Base-by-base conservation (phyloP, 257 asterid species). In the Parsonsia alboflavescens region DNA sequence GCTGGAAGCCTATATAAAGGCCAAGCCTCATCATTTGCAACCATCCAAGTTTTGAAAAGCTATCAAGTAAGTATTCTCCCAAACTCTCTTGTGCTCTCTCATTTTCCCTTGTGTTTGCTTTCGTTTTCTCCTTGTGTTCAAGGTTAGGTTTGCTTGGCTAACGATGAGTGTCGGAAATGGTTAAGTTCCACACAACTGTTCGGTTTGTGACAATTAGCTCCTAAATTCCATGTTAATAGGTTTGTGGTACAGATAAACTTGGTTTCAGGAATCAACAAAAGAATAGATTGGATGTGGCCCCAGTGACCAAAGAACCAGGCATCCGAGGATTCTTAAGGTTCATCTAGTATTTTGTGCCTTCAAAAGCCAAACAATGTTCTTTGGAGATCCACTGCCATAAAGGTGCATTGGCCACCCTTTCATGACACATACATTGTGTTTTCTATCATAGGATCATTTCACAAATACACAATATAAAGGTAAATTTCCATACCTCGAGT, bases 401-500 rank as follows among this genome's bases (percentile, higher is more conserved):
- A 52, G 58, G 58, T 52, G 58, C 24, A 52, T 22, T 52, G 22
- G 9, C 58, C 22, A 52, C 10, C 54, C 15, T 46, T 46, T 46
- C 50, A 13, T 7, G 50, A 46, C 12, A 46, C 13, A 50, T 50
- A 16, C 21, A 13, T 54, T 57, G 28, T 57, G 11, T 7, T 57
- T 57, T 11, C 0, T 22, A 6, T 24, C 10, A 26, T 10, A 5
- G 7, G 65, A 24, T 26, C 41, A 39, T 39, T 22, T 22, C 41
- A 59, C 21, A 26, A 13, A 24, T 17, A 59, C 41, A 26, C 26
- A 52, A 24, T 59, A 30, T 10, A 0, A 59, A 26, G 36, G 41
- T 59, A 59, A 59, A 24, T 28, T 59, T 59, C 39, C 65, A 59
- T 59, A 59, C 65, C 65, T 59, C 41, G 3, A 65, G 70, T 36